phyloP scores from a whole-genome alignment of 2,329 filamentous ascomycete species.

The Xenosphaeropsis pyriputrescens region DNA sequence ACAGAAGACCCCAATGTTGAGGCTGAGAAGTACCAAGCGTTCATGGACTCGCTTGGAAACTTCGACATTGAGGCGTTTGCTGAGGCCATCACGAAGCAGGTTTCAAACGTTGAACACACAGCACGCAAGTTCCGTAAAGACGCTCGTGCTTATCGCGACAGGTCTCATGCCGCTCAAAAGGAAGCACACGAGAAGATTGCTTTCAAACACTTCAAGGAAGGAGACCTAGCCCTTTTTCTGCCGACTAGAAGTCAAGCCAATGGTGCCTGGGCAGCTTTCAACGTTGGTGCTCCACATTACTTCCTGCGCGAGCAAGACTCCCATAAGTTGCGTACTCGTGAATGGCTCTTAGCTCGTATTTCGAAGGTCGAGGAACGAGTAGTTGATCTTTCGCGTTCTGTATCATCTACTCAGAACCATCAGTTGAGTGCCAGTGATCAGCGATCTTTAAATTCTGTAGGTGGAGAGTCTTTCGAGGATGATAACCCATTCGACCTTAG shows the following conservation, averaged over 20 bases:
- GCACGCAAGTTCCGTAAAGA: slow-evolving; percentile 91
- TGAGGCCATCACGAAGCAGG: slow-evolving; percentile 73
- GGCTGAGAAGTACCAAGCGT: slow-evolving; percentile 58
- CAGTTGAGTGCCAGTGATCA: slow-evolving; percentile 18
- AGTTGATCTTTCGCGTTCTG: slow-evolving; percentile 75
- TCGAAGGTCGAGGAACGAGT: slow-evolving; percentile 82
- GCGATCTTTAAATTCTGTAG: slow-evolving; percentile 28
- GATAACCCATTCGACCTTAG: slow-evolving; percentile 96
- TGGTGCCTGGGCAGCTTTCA: slow-evolving; percentile 95
- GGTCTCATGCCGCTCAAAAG: slow-evolving; percentile 63
- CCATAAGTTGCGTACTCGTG: slow-evolving; percentile 69
- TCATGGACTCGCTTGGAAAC: slow-evolving; percentile 55
- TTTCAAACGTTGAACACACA: slow-evolving; percentile 87
- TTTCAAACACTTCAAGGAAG: slow-evolving; percentile 90
- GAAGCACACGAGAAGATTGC: slow-evolving; percentile 94
- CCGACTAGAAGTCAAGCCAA: slow-evolving; percentile 90
- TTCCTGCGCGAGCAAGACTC: slow-evolving; percentile 87
- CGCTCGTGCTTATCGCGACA: slow-evolving; percentile 73
- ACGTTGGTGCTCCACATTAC: slow-evolving; percentile 92
- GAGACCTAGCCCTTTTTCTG: slow-evolving; percentile 84
- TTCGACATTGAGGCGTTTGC: slow-evolving; percentile 78
- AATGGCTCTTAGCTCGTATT: slow-evolving; percentile 95
- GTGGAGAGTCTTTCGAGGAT: slow-evolving; percentile 50
- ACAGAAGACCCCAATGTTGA: slow-evolving; percentile 51
- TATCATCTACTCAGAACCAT: slow-evolving; percentile 21